Evolutionary conservation across 2,329 filamentous ascomycete species (phyloP).

Genomic region (Penicillium polonicum): DNA sequence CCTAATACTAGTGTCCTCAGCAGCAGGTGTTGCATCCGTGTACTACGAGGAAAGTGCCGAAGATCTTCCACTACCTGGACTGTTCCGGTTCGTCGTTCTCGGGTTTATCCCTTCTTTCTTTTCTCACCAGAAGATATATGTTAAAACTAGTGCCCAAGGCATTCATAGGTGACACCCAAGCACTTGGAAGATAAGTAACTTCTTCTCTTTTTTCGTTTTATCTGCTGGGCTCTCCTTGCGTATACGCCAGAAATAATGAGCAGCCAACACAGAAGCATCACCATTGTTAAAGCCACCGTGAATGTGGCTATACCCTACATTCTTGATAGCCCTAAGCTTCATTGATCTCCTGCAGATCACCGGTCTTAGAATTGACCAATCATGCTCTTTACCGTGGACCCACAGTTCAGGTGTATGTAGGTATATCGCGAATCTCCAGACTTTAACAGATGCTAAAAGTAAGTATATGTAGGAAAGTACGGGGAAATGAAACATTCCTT

Average conservation of each 20-base stretch:
- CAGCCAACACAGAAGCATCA: neutral
- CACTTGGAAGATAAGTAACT: too few relatives aligned
- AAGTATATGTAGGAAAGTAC: too few relatives aligned
- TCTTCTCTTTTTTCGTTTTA: too few relatives aligned
- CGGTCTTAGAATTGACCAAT: neutral
- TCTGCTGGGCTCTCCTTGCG: neutral
- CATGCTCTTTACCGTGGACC: neutral
- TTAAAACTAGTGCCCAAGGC: too few relatives aligned
- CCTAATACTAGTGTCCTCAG: neutral
- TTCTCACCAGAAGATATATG: neutral
- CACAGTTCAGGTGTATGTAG: too few relatives aligned
- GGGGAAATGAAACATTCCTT: too few relatives aligned
- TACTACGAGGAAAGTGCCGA: constrained; percentile 1
- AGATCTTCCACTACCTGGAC: neutral
- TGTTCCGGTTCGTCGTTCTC: neutral
- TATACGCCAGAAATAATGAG: neutral
- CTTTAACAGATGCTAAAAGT: too few relatives aligned
- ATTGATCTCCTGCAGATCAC: too few relatives aligned
- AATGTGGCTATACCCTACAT: neutral
- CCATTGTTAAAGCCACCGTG: neutral
- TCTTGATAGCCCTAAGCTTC: too few relatives aligned
- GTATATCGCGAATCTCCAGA: too few relatives aligned
- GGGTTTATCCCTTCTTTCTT: too few relatives aligned
- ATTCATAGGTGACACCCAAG: too few relatives aligned
- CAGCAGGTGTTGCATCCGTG: neutral